Percentiles rank a stretch among this genome's conserved stretches.
These are phyloP conservation scores for Geotrichum aggregatum DNA, from an alignment of 1,139 yeast genomes.

Conservation along the genomic window DNA sequence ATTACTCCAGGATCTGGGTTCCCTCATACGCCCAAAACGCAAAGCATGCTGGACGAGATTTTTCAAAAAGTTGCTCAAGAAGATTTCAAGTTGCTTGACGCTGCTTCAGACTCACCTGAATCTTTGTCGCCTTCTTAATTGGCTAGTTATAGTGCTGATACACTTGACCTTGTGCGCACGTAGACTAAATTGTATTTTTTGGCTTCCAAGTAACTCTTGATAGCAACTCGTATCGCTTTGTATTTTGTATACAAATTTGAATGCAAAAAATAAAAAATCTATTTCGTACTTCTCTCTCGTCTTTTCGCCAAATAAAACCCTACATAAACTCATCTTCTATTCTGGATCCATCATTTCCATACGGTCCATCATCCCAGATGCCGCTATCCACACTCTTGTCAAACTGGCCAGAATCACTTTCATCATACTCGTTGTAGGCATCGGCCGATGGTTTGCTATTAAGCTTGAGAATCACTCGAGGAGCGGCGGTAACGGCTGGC, in stretches of 20 bases:
- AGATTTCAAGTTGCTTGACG: not conserved
- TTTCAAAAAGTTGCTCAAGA: conserved; percentile 10
- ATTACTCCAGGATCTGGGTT: not conserved
- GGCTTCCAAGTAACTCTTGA: no score
- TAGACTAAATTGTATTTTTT: no score
- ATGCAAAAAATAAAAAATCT: not conserved
- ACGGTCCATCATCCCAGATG: not conserved
- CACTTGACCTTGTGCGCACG: no score
- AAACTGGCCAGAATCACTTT: not conserved
- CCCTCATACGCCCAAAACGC: conserved; percentile 2
- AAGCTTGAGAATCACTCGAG: not conserved
- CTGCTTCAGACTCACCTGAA: conserved; percentile 7
- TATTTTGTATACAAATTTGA: no score
- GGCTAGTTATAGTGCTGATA: no score
- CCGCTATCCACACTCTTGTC: not conserved
- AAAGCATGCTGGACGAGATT: conserved; percentile 11
- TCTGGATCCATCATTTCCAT: not conserved
- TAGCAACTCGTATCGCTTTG: no score
- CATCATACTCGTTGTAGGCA: not conserved
- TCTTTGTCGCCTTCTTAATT: conserved; percentile 6
- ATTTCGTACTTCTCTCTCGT: not conserved
- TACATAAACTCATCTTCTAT: not conserved
- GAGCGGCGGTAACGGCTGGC: not conserved
- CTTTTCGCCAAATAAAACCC: not conserved
- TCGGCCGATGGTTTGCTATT: not conserved